These are phyloP conservation scores for Trypanosoma cruzi DNA, from an alignment of 208 protist genomes.

Conservation along the genomic window DNA sequence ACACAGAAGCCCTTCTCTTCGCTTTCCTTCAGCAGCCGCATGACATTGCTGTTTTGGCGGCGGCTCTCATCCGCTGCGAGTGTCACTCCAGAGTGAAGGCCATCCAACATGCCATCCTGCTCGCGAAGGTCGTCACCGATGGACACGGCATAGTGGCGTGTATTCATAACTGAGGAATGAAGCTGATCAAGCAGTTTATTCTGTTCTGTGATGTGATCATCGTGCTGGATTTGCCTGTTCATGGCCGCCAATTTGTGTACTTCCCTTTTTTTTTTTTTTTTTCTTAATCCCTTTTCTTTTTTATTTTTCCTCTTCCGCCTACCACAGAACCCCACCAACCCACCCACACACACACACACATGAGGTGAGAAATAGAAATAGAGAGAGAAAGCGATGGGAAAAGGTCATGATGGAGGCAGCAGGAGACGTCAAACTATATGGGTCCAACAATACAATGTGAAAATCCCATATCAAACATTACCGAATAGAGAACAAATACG, in stretches of 20 bases:
- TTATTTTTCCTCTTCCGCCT: too few species aligned
- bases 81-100: conserved; percentile 55
- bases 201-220: conserved; percentile 44
- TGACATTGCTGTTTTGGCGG: conserved; percentile 77
- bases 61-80: conserved; percentile 70
- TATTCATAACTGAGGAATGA: conserved; percentile 85
- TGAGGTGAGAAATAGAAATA: background rate
- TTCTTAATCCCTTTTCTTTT: background rate
- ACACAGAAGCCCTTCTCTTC: conserved; percentile 76
- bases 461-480: too few species aligned
- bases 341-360: background rate
- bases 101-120: conserved; percentile 78
- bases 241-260: background rate
- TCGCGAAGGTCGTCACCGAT: conserved; percentile 76
- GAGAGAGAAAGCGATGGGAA: background rate
- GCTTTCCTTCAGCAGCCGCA: conserved; percentile 69
- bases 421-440: too few species aligned
- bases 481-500: too few species aligned
- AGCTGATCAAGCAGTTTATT: conserved; percentile 83
- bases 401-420: background rate
- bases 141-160: conserved; percentile 69
- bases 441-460: too few species aligned
- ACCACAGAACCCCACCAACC: background rate
- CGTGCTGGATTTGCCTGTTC: conserved; percentile 10
- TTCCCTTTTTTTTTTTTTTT: conserved; percentile 11